These are phyloP conservation scores for Globisporangium uncinulatum DNA, from an alignment of 352 stramenopile species.

Conservation along the genomic window DNA sequence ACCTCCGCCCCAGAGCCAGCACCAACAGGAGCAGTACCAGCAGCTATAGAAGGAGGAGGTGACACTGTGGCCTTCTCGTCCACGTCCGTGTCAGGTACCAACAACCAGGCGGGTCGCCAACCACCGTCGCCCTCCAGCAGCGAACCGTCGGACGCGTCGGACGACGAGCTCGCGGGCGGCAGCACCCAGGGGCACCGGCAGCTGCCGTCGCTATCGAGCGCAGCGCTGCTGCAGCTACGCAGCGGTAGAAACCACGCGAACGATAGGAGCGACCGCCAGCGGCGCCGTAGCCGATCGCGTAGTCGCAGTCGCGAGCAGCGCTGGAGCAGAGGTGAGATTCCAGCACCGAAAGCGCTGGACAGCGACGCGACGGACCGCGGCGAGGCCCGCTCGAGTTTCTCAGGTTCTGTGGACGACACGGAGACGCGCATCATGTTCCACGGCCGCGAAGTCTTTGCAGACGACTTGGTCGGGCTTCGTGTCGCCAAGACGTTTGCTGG, in stretches of 20 bases:
- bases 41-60: background rate
- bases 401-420: conserved; percentile 26
- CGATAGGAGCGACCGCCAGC: background rate
- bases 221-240: conserved; percentile 31
- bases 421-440: conserved; percentile 70
- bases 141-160: conserved; percentile 16
- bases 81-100: no score
- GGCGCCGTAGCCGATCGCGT: conserved; percentile 22
- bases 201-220: conserved; percentile 40
- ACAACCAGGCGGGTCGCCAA: background rate
- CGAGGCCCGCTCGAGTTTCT: conserved; percentile 15
- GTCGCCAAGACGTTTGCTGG: conserved; percentile 81
- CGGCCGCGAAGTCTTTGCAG: conserved; percentile 59
- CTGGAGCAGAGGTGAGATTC: conserved; percentile 17
- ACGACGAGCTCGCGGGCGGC: conserved; percentile 5
- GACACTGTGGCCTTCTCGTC: no score
- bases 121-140: conserved; percentile 11
- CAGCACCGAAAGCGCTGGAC: background rate
- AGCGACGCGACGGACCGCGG: background rate
- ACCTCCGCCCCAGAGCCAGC: background rate
- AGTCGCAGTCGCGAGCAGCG: conserved; percentile 16
- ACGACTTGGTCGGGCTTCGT: conserved; percentile 76
- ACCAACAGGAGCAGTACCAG: conserved; percentile 9
- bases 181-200: background rate
- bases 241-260: conserved; percentile 1